These are phyloP conservation scores for Turritis glabra DNA, from an alignment of 345 rosid species.

Conservation along the genomic window DNA sequence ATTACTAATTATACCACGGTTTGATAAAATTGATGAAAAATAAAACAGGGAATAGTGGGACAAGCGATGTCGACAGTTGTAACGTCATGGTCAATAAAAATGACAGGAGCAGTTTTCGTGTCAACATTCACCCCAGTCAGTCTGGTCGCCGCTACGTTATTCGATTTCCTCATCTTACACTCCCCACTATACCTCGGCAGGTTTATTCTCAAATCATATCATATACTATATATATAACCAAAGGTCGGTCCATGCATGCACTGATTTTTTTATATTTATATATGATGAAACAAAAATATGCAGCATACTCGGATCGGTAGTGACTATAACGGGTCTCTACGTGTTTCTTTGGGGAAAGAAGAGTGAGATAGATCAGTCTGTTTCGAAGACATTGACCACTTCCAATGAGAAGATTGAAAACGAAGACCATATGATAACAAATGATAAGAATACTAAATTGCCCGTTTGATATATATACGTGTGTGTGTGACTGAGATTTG, in stretches of 20 bases:
- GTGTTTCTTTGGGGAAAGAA: slow-evolving; percentile 44
- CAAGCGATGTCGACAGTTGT: slow-evolving; percentile 49
- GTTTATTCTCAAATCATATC: slow-evolving; percentile 23
- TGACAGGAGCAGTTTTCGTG: slow-evolving; percentile 50
- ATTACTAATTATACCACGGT: background rate
- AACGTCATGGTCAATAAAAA: slow-evolving; percentile 49
- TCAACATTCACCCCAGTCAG: slow-evolving; percentile 48
- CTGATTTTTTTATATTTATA: background rate
- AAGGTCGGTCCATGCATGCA: background rate
- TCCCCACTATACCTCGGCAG: slow-evolving; percentile 39
- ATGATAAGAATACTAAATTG: slow-evolving; percentile 11
- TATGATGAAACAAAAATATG: background rate
- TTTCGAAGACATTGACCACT: background rate
- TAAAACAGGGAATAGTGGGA: slow-evolving; percentile 48
- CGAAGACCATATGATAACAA: background rate
- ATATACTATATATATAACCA: background rate
- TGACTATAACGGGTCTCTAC: slow-evolving; percentile 37
- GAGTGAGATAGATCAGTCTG: slow-evolving; percentile 27
- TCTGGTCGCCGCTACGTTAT: slow-evolving; percentile 37
- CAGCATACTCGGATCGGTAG: slow-evolving; percentile 39
- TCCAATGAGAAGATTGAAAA: slow-evolving; percentile 19
- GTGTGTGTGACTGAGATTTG: background rate
- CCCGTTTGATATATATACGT: slow-evolving; percentile 15
- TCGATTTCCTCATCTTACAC: slow-evolving; percentile 37
- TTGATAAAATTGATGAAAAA: background rate